These are phyloP conservation scores for Oemleria cerasiformis DNA, from an alignment of 306 rosid genomes.

Conservation along the genomic window DNA sequence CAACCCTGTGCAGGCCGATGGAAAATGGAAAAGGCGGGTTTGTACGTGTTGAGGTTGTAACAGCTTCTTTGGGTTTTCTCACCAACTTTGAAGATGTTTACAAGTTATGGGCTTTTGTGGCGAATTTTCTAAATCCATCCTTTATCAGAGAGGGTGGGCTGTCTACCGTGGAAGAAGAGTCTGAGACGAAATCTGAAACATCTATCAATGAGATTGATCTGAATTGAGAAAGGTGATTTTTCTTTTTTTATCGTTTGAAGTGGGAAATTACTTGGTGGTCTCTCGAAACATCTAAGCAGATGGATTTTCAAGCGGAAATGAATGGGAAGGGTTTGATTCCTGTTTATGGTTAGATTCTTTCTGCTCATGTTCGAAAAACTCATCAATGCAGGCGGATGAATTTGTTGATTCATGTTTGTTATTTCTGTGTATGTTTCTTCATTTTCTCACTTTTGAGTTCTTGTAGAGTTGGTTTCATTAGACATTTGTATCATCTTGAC, in stretches of 20 bases:
- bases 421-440: conserved; percentile 41
- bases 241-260: conserved; percentile 1
- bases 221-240: conserved; percentile 20
- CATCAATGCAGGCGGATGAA: conserved; percentile 39
- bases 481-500: conserved; percentile 52
- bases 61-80: conserved; percentile 83
- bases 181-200: conserved; percentile 45
- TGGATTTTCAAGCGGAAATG: conserved; percentile 24
- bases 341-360: conserved; percentile 25
- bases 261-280: conserved; percentile 26
- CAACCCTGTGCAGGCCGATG: conserved; percentile 68
- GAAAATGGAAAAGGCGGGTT: conserved; percentile 69
- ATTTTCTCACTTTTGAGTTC: conserved; percentile 38
- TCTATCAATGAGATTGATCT: conserved; percentile 14
- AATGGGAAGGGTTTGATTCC: conserved; percentile 30
- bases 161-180: conserved; percentile 72
- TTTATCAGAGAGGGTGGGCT: conserved; percentile 63
- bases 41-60: conserved; percentile 79
- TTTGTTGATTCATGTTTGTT: conserved; percentile 65
- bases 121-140: conserved; percentile 74
- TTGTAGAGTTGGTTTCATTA: conserved; percentile 55
- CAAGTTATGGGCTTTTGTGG: conserved; percentile 89
- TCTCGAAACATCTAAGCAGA: conserved; percentile 9
- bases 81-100: conserved; percentile 92
- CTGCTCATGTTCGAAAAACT: conserved; percentile 30